Evolutionary conservation across 169 alveolate genomes (phyloP).

Genomic region (Cryptosporidium felis): DNA sequence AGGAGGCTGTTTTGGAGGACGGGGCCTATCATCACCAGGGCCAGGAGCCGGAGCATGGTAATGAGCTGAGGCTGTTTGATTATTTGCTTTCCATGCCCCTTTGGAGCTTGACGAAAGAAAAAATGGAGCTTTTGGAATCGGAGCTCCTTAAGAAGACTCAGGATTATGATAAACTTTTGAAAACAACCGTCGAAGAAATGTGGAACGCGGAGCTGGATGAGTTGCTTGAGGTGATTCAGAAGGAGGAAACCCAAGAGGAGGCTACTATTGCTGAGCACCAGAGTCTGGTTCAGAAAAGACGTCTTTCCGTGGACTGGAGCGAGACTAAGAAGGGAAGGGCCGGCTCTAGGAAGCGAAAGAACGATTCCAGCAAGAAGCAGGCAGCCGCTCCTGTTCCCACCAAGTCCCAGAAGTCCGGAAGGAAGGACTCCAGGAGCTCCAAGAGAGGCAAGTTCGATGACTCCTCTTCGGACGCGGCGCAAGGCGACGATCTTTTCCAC

Average conservation of each 20-base stretch:
- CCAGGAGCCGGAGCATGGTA: constrained; percentile 66
- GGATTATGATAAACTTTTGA: constrained; percentile 76
- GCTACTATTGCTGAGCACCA: constrained; percentile 33
- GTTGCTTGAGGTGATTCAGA: constrained; percentile 76
- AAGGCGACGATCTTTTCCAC: no score
- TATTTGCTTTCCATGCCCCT: constrained; percentile 94
- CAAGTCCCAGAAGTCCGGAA: not conserved
- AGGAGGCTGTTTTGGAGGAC: not conserved
- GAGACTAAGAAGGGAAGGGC: constrained; percentile 1
- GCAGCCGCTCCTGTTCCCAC: not conserved
- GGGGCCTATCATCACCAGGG: constrained; percentile 1
- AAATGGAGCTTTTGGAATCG: constrained; percentile 79
- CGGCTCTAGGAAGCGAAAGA: not conserved
- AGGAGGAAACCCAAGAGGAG: constrained; percentile 76
- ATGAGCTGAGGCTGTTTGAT: constrained; percentile 85
- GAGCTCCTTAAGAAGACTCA: constrained; percentile 74
- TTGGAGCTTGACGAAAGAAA: constrained; percentile 93
- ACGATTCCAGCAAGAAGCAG: not conserved
- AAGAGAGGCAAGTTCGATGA: not conserved
- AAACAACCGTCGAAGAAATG: constrained; percentile 73
- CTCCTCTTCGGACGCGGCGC: not conserved
- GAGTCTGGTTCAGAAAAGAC: constrained; percentile 40
- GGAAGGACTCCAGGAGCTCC: not conserved
- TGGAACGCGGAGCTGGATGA: constrained; percentile 83
- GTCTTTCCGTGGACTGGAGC: constrained; percentile 64